Base-by-base conservation (phyloP, 768 basidiomycete species). In the Lentinula aciculospora region DNA sequence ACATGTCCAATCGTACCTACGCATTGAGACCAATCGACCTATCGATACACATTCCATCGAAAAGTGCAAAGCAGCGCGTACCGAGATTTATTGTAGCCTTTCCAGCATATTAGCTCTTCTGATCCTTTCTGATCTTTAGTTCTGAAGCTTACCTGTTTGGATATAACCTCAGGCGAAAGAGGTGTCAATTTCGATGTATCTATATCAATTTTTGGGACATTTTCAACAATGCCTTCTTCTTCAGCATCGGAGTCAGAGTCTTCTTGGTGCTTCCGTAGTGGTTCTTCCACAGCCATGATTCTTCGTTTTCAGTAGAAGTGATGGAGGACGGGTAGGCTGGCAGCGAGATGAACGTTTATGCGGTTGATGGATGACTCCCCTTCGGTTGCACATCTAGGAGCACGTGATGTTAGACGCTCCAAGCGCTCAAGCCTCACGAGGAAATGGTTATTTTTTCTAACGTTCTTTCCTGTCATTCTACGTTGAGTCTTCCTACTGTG, bases 1-100 rank as follows among this genome's bases (percentile, higher is more conserved):
- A 99, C 96, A 82, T 98, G 96, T 55, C 95, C 96, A 68, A 99
- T 99, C 23, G 95, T 99, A 63, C 93, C 95, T 93, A 64, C 12
- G 53, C 57, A 34, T 46, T 55, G 25, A 44, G 32, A 37, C 51
- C 46, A 29, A 53, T 28, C 45, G 47, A 47, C 27, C 17, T 45
- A 57, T 56, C 49, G 36, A 45, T 40, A 56, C 3, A 29, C 13
- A 32, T 31, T 45, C 54, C 47, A n/a, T 45, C 40, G 34, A 36
- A 15, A 54, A 42, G 27, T 56, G 55, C 42, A 8, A 63, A 46
- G 46, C 29, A 46, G 49, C 1, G 66, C 66, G 44, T 60, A 94
- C 94, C 94, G 65, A 94, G 76, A 74, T 95, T 94, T 64, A 96
- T 95, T 13, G 96, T 98, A 28, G 95, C 96, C 89, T 97, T 70